These are phyloP conservation scores for Hypoxylon sp. DNA, from an alignment of 2,329 filamentous ascomycete species.

Conservation along the genomic window DNA sequence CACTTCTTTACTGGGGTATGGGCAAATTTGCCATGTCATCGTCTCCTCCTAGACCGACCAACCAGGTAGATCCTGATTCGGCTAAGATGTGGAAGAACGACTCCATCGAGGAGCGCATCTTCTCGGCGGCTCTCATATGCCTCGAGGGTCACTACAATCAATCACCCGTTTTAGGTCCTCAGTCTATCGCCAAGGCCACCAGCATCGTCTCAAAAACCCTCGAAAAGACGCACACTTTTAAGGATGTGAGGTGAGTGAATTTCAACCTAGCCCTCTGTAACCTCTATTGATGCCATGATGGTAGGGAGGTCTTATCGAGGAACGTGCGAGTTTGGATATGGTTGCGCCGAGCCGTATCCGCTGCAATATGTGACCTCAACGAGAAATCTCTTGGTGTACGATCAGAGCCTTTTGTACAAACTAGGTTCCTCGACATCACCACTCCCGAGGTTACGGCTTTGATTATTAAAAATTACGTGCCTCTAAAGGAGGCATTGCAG, in stretches of 20 bases:
- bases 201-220: constrained; percentile 72
- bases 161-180: constrained; percentile 69
- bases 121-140: constrained; percentile 72
- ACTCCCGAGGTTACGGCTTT: constrained; percentile 73
- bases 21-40: constrained; percentile 43
- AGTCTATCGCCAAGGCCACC: constrained; percentile 68
- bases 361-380: constrained; percentile 72
- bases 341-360: constrained; percentile 72
- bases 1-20: not conserved
- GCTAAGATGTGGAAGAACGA: constrained; percentile 56
- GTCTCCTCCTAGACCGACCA: constrained; percentile 29
- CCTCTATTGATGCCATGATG: constrained; percentile 6
- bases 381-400: constrained; percentile 71
- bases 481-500: constrained; percentile 73
- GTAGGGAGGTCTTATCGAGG: constrained; percentile 71
- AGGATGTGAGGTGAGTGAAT: constrained; percentile 68
- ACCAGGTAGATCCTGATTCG: constrained; percentile 47
- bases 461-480: constrained; percentile 73
- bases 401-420: constrained; percentile 67
- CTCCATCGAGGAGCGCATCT: constrained; percentile 75
- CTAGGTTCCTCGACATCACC: constrained; percentile 67
- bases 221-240: constrained; percentile 74
- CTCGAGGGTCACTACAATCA: constrained; percentile 74
- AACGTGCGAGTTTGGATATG: constrained; percentile 78
- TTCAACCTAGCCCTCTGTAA: not conserved